phyloP scores from a whole-genome alignment of 306 rosid genomes.

The Begonia fuchsioides region DNA sequence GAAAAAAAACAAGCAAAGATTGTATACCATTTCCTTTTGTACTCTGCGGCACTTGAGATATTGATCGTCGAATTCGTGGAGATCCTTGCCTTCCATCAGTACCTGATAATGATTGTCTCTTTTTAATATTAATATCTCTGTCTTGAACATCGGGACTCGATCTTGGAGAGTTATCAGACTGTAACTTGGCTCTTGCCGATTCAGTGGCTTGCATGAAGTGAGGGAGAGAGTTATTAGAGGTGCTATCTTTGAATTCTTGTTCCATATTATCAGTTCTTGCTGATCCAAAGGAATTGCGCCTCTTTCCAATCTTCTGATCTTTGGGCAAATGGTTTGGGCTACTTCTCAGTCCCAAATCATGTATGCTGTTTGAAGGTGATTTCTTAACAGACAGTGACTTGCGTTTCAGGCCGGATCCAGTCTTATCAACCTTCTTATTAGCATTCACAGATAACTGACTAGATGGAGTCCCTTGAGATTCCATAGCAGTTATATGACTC shows the following conservation, averaged over 20 bases:
- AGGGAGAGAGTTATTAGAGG: slow-evolving; percentile 46
- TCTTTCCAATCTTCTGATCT: slow-evolving; percentile 52
- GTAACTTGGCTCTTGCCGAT: slow-evolving; percentile 86
- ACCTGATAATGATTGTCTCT: slow-evolving; percentile 85
- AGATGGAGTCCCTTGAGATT: slow-evolving; percentile 85
- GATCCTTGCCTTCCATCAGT: slow-evolving; percentile 74
- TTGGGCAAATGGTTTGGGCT: slow-evolving; percentile 8
- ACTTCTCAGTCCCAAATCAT: slow-evolving; percentile 41
- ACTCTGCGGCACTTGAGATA: slow-evolving; percentile 51
- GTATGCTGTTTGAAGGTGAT: slow-evolving; percentile 46
- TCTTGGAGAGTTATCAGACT: slow-evolving; percentile 58
- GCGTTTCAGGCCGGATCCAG: slow-evolving; percentile 34
- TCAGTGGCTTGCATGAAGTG: slow-evolving; percentile 94
- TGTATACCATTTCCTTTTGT: slow-evolving; percentile 34
- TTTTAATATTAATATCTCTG: slow-evolving; percentile 40
- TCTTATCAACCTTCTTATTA: slow-evolving; percentile 33
- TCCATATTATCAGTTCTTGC: slow-evolving; percentile 43
- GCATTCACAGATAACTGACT: slow-evolving; percentile 69
- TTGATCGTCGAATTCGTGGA: slow-evolving; percentile 55
- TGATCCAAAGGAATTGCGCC: slow-evolving; percentile 63
- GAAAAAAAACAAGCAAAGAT: slow-evolving; percentile 10
- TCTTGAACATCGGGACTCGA: slow-evolving; percentile 92
- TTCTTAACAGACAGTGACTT: slow-evolving; percentile 30
- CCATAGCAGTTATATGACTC: slow-evolving; percentile 57
- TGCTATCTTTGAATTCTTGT: slow-evolving; percentile 54